A percentile compares a stretch with the other conserved stretches of the same genome.
Evolutionary conservation across 805 yeast species (phyloP).

Genomic region (Teunomyces lycoperdinae): DNA sequence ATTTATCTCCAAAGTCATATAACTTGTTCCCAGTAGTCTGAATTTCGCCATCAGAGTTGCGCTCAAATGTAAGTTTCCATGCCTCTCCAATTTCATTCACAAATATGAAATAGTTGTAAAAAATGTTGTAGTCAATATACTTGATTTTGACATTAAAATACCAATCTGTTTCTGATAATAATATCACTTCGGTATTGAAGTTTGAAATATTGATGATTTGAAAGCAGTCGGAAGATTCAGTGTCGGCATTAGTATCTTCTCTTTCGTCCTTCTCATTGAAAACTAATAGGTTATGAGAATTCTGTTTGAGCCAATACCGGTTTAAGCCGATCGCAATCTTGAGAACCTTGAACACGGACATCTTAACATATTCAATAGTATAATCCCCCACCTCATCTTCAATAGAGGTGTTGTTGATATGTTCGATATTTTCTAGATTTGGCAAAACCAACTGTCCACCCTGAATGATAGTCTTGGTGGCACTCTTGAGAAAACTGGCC

Average conservation of each 20-base stretch:
- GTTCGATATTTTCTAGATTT: slow-evolving; percentile 36
- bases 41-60: not conserved
- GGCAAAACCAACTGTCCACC: slow-evolving; percentile 17
- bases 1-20: not conserved
- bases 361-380: slow-evolving; percentile 24
- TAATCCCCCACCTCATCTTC: slow-evolving; percentile 32
- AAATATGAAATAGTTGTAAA: slow-evolving; percentile 26
- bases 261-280: slow-evolving; percentile 21
- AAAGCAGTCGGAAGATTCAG: slow-evolving; percentile 11
- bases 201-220: slow-evolving; percentile 35
- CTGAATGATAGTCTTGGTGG: slow-evolving; percentile 31
- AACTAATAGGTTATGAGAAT: slow-evolving; percentile 37
- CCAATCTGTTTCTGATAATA: slow-evolving; percentile 29
- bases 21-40: slow-evolving; percentile 4
- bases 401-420: slow-evolving; percentile 22
- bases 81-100: slow-evolving; percentile 24
- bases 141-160: slow-evolving; percentile 17
- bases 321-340: slow-evolving; percentile 31
- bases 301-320: slow-evolving; percentile 35
- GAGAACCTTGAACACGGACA: slow-evolving; percentile 29
- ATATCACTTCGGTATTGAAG: slow-evolving; percentile 26
- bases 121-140: slow-evolving; percentile 23
- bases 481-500: slow-evolving; percentile 27
- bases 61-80: slow-evolving; percentile 16
- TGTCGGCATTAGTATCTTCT: not conserved